Evolutionary conservation across 2,329 filamentous ascomycete genomes (phyloP).

Genomic region (Aaosphaeria pasadenensis): DNA sequence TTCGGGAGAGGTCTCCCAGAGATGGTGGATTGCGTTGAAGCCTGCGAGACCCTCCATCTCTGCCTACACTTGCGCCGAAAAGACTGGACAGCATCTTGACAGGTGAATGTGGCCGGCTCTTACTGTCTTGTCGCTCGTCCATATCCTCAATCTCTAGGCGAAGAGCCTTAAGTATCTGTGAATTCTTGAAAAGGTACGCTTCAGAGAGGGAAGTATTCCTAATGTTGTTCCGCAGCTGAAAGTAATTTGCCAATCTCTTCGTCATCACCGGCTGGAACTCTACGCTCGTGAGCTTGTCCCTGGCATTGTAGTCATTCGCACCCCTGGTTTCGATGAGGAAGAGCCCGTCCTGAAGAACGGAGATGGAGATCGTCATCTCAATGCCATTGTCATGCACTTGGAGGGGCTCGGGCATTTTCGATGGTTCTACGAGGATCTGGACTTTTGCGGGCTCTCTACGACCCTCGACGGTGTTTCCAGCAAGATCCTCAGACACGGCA

Average conservation of each 20-base stretch:
- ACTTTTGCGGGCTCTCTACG: conserved; percentile 67
- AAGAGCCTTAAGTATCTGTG: conserved; percentile 71
- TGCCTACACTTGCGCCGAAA: conserved; percentile 59
- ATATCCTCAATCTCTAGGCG: conserved; percentile 59
- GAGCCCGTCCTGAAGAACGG: conserved; percentile 51
- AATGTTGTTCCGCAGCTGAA: conserved; percentile 67
- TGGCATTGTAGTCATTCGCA: conserved; percentile 66
- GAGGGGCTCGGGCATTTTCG: conserved; percentile 58
- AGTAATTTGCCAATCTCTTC: conserved; percentile 70
- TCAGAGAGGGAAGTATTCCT: conserved; percentile 63
- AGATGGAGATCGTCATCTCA: conserved; percentile 67
- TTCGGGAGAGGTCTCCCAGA: conserved; percentile 34
- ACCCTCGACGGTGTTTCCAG: conserved; percentile 60
- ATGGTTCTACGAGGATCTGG: conserved; percentile 70
- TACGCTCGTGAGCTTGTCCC: conserved; percentile 69
- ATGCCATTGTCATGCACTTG: conserved; percentile 54
- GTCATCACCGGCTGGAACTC: conserved; percentile 73
- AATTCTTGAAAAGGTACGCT: conserved; percentile 72
- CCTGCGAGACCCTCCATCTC: conserved; percentile 33
- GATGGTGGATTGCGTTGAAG: conserved; percentile 32
- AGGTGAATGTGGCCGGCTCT: conserved; percentile 77
- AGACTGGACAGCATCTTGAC: conserved; percentile 87
- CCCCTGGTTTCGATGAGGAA: conserved; percentile 61
- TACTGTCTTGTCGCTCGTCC: conserved; percentile 50
- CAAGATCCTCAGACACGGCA: conserved; percentile 70